Percentiles rank a stretch among this genome's conserved stretches.
Evolutionary conservation across 2,329 filamentous ascomycete genomes (phyloP).

Genomic region (Teratosphaeria nubilosa): DNA sequence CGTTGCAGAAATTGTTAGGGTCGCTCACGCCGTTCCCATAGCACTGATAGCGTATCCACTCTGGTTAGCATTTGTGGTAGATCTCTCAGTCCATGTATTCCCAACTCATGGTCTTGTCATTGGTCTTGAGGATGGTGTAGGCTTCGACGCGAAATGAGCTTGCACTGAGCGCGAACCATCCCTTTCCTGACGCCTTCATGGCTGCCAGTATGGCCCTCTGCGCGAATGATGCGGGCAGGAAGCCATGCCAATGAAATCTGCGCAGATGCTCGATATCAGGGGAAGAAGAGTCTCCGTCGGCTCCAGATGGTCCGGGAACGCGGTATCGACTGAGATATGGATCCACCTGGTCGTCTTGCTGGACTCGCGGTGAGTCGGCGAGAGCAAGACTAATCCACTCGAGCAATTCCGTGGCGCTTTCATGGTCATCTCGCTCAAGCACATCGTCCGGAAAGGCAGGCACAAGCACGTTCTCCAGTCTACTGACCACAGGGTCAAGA

Average conservation of each 20-base stretch:
- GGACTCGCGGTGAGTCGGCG: constrained; percentile 55
- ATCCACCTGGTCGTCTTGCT: constrained; percentile 50
- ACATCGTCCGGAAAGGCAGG: constrained; percentile 20
- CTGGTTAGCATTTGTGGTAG: not conserved
- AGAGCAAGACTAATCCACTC: constrained; percentile 66
- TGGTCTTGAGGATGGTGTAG: constrained; percentile 21
- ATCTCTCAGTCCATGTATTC: constrained; percentile 21
- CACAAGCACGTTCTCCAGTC: constrained; percentile 18
- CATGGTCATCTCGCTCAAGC: constrained; percentile 41
- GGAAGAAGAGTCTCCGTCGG: not conserved
- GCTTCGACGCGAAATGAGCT: constrained; percentile 20
- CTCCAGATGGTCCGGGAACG: constrained; percentile 32
- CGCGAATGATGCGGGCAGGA: constrained; percentile 29
- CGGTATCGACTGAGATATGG: constrained; percentile 59
- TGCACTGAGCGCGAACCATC: constrained; percentile 25
- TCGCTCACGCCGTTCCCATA: constrained; percentile 2
- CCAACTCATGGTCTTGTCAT: constrained; percentile 21
- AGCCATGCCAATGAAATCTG: constrained; percentile 33
- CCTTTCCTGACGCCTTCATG: constrained; percentile 14
- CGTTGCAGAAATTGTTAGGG: constrained; percentile 33
- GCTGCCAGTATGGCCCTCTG: constrained; percentile 18
- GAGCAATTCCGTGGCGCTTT: constrained; percentile 56
- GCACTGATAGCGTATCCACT: not conserved
- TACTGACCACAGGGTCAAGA: constrained; percentile 17
- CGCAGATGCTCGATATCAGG: constrained; percentile 21